These are phyloP conservation scores for Colletotrichum simmondsii DNA, from an alignment of 2,329 filamentous ascomycete species.

Conservation along the genomic window DNA sequence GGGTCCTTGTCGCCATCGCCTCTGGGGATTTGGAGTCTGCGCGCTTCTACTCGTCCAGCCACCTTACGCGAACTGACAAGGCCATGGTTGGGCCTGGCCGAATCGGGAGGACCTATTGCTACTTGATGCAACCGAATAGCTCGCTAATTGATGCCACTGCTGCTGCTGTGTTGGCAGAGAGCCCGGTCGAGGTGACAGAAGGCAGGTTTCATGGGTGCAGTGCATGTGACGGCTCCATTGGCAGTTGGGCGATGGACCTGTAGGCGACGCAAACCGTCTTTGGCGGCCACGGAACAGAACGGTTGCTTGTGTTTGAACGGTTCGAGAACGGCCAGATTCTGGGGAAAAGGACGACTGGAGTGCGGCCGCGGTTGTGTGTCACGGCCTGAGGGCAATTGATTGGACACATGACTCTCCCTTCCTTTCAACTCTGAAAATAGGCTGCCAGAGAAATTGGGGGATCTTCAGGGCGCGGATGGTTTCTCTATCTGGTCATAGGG, in stretches of 20 bases:
- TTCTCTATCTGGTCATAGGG: neutral
- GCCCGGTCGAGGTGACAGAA: neutral
- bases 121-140: slow-evolving; percentile 2
- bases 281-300: slow-evolving; percentile 5
- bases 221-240: slow-evolving; percentile 23
- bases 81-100: slow-evolving; percentile 2
- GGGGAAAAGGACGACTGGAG: neutral
- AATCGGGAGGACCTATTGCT: neutral
- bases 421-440: neutral
- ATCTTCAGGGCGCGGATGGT: neutral
- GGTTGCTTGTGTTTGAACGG: neutral
- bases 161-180: slow-evolving; percentile 24
- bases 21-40: slow-evolving; percentile 21
- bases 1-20: slow-evolving; percentile 7
- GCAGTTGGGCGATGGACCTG: neutral
- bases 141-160: neutral
- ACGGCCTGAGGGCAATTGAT: neutral
- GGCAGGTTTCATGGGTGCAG: slow-evolving; percentile 16
- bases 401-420: slow-evolving; percentile 13
- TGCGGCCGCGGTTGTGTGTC: neutral
- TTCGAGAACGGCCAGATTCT: slow-evolving; percentile 9
- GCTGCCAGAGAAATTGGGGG: neutral
- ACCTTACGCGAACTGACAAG: slow-evolving; percentile 27
- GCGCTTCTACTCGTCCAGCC: slow-evolving; percentile 34
- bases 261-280: slow-evolving; percentile 4